phyloP scores from a whole-genome alignment of 345 rosid genomes.

The Eutrema japonicum region DNA sequence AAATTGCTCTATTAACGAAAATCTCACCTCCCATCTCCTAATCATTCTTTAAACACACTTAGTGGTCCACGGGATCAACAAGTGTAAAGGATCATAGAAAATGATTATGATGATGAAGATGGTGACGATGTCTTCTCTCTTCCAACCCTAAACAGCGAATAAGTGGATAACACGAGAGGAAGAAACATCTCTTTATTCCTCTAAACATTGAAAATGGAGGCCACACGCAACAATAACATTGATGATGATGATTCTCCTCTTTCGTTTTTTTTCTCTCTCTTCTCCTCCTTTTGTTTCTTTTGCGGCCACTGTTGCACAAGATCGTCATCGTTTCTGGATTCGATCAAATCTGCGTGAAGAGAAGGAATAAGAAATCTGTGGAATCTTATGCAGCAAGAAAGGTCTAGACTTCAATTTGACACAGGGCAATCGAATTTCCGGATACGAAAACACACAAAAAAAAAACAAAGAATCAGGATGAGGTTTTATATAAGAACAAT shows the following conservation, averaged over 20 bases:
- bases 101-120: constrained; percentile 55
- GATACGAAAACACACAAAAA: background rate
- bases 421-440: background rate
- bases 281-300: constrained; percentile 23
- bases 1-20: too few relatives aligned
- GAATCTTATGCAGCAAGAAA: constrained; percentile 23
- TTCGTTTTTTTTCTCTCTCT: constrained; percentile 31
- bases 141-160: constrained; percentile 63
- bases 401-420: background rate
- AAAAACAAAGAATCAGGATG: background rate
- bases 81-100: constrained; percentile 44
- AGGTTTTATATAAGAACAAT: background rate
- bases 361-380: background rate
- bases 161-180: constrained; percentile 56
- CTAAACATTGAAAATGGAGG: constrained; percentile 47
- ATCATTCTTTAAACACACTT: too few relatives aligned
- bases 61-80: too few relatives aligned
- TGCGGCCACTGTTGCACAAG: constrained; percentile 18
- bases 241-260: constrained; percentile 17
- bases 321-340: constrained; percentile 13
- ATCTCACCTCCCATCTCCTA: too few relatives aligned
- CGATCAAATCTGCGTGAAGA: background rate
- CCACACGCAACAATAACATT: constrained; percentile 39
- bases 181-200: constrained; percentile 59
- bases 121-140: constrained; percentile 53